These are phyloP conservation scores for Gleditsia sinensis DNA, from an alignment of 306 rosid genomes.

Conservation along the genomic window DNA sequence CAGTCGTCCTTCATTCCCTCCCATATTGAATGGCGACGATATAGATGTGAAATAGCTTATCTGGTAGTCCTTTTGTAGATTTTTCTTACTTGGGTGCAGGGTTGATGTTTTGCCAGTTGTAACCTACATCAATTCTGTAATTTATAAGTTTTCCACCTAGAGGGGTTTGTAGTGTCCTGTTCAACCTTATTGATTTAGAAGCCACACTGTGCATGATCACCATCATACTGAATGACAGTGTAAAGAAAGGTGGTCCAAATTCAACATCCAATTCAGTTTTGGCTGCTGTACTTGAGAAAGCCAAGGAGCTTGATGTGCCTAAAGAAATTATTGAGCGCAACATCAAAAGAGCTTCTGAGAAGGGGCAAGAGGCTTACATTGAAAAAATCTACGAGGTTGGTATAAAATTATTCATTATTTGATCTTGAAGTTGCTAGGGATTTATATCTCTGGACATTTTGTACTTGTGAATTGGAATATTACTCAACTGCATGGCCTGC, in stretches of 20 bases:
- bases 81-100: background rate
- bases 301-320: conserved; percentile 96
- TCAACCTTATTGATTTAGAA: background rate
- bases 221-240: conserved; percentile 46
- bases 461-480: conserved; percentile 24
- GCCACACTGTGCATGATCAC: conserved; percentile 13
- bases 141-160: conserved; percentile 19
- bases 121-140: background rate
- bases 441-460: conserved; percentile 20
- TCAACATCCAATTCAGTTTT: conserved; percentile 63
- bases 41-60: background rate
- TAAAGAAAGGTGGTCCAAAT: conserved; percentile 84
- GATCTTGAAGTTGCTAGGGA: background rate
- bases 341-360: conserved; percentile 87
- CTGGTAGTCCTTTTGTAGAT: background rate
- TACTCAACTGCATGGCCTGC: background rate
- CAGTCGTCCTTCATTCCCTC: background rate
- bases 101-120: conserved; percentile 9
- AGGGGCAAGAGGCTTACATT: conserved; percentile 89
- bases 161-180: conserved; percentile 12
- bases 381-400: conserved; percentile 86
- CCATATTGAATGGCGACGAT: background rate
- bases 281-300: conserved; percentile 80
- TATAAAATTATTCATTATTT: conserved; percentile 31
- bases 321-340: conserved; percentile 87